Conservation (phyloP, 139 green algal genomes). For the Yamagishiella unicocca region DNA sequence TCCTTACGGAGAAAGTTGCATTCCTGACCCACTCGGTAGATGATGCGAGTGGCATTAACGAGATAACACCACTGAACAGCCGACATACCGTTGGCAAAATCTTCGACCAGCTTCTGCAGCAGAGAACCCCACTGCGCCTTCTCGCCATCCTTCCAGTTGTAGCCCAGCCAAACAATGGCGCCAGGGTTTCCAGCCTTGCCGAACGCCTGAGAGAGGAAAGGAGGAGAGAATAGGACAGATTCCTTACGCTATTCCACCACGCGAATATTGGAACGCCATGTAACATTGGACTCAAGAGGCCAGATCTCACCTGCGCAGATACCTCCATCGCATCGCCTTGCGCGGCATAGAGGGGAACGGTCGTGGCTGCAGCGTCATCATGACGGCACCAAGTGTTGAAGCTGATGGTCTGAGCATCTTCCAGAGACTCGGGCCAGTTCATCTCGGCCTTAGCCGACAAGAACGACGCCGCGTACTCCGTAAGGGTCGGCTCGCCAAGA, state of each 20-base stretch:
- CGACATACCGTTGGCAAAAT: neutral
- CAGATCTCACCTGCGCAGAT: constrained; percentile 6
- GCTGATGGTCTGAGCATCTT: neutral
- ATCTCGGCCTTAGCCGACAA: neutral
- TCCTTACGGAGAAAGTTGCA: no score
- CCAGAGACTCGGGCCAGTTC: constrained; percentile 9
- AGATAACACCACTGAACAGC: no score
- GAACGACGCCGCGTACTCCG: neutral
- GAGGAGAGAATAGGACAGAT: no score
- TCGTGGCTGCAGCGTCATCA: neutral
- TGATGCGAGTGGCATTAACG: no score
- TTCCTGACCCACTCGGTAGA: no score
- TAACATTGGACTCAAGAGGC: neutral
- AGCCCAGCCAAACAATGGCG: constrained; percentile 19
- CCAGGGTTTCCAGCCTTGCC: constrained; percentile 7
- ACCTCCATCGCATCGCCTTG: neutral
- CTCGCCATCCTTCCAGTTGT: constrained; percentile 14
- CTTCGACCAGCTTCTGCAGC: neutral
- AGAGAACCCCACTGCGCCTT: constrained; percentile 20
- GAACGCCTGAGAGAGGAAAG: constrained; percentile 18
- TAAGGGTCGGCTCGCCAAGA: neutral
- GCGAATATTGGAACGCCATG: neutral
- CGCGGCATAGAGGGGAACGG: constrained; percentile 11
- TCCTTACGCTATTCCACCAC: no score
- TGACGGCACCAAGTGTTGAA: constrained; percentile 2